Evolutionary conservation across 2,329 filamentous ascomycete genomes (phyloP), one percentile per base, ranked within the genome.

Genomic region (Alternaria angustiovoidea): DNA sequence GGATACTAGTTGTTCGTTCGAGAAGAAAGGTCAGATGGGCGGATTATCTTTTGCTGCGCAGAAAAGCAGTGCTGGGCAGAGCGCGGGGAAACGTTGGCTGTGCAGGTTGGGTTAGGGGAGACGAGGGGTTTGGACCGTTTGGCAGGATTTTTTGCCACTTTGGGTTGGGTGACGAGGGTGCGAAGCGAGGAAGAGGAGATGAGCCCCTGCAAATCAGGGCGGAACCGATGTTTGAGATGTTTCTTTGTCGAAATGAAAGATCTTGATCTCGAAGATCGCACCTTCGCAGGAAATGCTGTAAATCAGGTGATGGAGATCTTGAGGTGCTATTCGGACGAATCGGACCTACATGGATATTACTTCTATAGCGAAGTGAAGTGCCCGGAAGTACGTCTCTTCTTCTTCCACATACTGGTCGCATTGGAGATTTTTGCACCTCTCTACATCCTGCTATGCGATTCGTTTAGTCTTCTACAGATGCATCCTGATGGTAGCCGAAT

Each of bases 81-180:
- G 34, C 43, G 22, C 20, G 41, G 22, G 16, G 20, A 12, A 32
- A 36, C 9, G 9, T 36, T 54, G 36, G 43, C 51, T 48, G 51
- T 47, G 55, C 30, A 42, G 14, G 36, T 30, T 28, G 46, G 30
- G 49, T 52, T 51, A 26, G 39, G 39, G 24, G 9, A 46, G 41
- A 24, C 11, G 43, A 26, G 18, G 32, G 24, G 12, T 34, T 39
- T 42, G 30, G 20, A 44, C 28, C 28, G 28, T 30, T 16, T 36
- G 32, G 32, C 32, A 46, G 32, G 49, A 47, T 54, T 47, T 6
- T 16, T 58, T 58, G 49, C 55, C 55, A 47, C 49, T 58, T 58
- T 58, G 32, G 48, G 48, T n/a, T 42, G 49, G 18, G 55, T 16
- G 32, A 36, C 48, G 6, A 49, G 53, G 55, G 18, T 53, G 51